Evolutionary conservation across 2,329 filamentous ascomycete species (phyloP), one percentile per base, ranked within the genome.

Genomic region (Stemphylium lycopersici): DNA sequence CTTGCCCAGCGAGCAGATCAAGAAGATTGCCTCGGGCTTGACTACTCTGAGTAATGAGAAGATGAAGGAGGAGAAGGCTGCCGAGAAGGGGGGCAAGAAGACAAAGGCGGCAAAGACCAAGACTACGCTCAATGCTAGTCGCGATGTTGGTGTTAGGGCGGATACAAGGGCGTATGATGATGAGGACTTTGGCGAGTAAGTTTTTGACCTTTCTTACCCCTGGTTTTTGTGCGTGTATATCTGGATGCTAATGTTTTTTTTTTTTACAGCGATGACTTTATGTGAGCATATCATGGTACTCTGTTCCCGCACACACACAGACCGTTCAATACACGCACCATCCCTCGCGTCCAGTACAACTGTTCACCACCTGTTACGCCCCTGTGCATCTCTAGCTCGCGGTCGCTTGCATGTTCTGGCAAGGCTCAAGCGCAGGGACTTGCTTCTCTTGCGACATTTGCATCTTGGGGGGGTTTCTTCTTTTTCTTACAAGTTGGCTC

Each of bases 21-120:
- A 98, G 85, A 98, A 98, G 83, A 86, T 96, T 63, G 86, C 91
- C 11, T 96, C 90, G 76, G 84, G 85, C 4, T 79, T 99, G 70
- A 96, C 93, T n/a, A 89, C 92, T 4, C 83, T 96, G 52, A 85
- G 91, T 74, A 99, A 99, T 75, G 95, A 98, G 85, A 97, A 96
- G 84, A 89, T 98, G 89, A 96, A 92, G 82, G 93, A 97, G 77
- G 95, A 99, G 84, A 97, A 98, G 84, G 87, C 89, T 3, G 86
- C 90, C 3, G 91, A 96, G 63, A 97, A 96, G 83, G 88, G 90
- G 49, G 90, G 89, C 70, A 99, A 98, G 90, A 99, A 98, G 87
- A 87, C 83, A 67, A 98, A 98, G 85, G 93, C 93, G 4, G 90
- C 91, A 58, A 98, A 98, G 87, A 96, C 90, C 34, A 99, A 99